Conservation (phyloP, 345 rosid species). For the Capsella bursapastoris region DNA sequence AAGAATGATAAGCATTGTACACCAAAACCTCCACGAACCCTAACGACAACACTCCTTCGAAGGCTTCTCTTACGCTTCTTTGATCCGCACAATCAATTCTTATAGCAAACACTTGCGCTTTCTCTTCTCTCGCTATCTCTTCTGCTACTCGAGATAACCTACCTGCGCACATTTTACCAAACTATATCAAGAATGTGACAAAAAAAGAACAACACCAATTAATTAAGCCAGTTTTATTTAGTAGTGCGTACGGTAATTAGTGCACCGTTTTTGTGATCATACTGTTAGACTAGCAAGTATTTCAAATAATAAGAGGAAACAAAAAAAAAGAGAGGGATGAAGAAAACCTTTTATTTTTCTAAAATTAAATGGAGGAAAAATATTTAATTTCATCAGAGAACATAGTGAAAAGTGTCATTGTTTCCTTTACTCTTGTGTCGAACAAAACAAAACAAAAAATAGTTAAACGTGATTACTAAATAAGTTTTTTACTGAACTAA, state of each 20-base stretch:
- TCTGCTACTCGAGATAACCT: slow-evolving; percentile 83
- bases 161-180: slow-evolving; percentile 46
- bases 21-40: slow-evolving; percentile 91
- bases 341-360: neutral
- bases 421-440: neutral
- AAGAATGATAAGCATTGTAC: slow-evolving; percentile 77
- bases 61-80: slow-evolving; percentile 87
- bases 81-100: slow-evolving; percentile 89
- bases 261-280: slow-evolving; percentile 9
- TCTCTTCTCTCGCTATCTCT: slow-evolving; percentile 95
- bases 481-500: neutral
- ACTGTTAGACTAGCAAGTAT: neutral
- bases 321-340: neutral
- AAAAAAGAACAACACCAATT: too few species aligned
- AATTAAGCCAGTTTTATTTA: too few species aligned
- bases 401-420: slow-evolving; percentile 1
- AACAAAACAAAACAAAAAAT: neutral
- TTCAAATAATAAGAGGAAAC: too few species aligned
- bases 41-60: slow-evolving; percentile 91
- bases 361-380: neutral
- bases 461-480: neutral
- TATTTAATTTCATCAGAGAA: neutral
- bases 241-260: neutral
- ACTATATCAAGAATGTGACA: neutral
- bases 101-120: slow-evolving; percentile 91